Percentiles rank a stretch among this genome's conserved stretches.
These are phyloP conservation scores for Stachybotrys elegans DNA, from an alignment of 2,329 filamentous ascomycete species.

Conservation along the genomic window DNA sequence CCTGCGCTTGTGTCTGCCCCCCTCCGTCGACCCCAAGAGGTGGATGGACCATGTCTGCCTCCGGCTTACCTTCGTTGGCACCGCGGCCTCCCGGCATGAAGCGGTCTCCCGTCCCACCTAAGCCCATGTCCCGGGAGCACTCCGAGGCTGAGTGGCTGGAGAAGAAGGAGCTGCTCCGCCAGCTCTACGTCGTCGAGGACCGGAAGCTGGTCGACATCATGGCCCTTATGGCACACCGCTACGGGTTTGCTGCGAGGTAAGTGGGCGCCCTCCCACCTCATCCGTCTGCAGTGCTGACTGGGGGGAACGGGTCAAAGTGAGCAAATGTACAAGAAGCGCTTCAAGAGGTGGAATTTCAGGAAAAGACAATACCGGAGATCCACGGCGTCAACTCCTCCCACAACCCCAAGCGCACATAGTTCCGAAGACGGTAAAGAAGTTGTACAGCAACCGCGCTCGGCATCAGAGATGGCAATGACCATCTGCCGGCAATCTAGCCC, in stretches of 20 bases:
- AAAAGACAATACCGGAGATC: constrained; percentile 29
- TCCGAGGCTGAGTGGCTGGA: constrained; percentile 29
- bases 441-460: background rate
- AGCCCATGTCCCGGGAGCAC: constrained; percentile 26
- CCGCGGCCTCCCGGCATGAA: constrained; percentile 25
- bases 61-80: constrained; percentile 24
- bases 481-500: constrained; percentile 17
- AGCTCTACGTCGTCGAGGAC: constrained; percentile 28
- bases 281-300: background rate
- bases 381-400: constrained; percentile 13
- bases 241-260: constrained; percentile 33
- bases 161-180: constrained; percentile 24
- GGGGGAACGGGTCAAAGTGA: constrained; percentile 17
- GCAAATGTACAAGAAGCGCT: constrained; percentile 34
- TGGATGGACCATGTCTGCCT: constrained; percentile 8
- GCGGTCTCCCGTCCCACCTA: constrained; percentile 16
- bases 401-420: constrained; percentile 6
- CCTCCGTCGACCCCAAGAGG: too few relatives aligned
- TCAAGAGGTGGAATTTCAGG: constrained; percentile 32
- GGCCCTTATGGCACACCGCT: constrained; percentile 25
- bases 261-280: constrained; percentile 9
- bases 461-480: constrained; percentile 9
- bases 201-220: constrained; percentile 31
- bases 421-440: background rate
- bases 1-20: too few relatives aligned